Percentiles rank a stretch among this genome's conserved stretches.
These are phyloP conservation scores for Camelina laxa DNA, from an alignment of 345 rosid species.

Conservation along the genomic window DNA sequence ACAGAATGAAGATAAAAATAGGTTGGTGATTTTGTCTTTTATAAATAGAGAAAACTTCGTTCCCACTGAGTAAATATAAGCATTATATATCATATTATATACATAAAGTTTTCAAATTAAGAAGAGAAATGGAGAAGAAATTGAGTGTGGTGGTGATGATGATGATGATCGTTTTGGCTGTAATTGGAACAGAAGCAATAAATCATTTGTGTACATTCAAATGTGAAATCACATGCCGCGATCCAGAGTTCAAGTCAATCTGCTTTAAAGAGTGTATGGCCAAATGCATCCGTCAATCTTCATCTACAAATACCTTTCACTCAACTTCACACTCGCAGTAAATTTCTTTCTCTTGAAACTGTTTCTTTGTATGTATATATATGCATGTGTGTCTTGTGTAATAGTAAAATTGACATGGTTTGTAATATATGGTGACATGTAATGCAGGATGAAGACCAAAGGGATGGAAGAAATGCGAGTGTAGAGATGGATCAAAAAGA, in stretches of 20 bases:
- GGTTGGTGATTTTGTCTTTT: slow-evolving; percentile 1
- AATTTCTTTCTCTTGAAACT: not conserved
- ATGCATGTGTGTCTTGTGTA: not conserved
- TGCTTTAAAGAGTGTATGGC: not conserved
- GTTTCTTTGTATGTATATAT: not conserved
- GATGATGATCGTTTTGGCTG: not conserved
- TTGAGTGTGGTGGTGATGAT: not conserved
- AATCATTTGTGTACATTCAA: not conserved
- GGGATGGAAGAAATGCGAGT: not conserved
- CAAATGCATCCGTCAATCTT: not conserved
- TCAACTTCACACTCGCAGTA: not conserved
- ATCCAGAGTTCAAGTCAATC: not conserved
- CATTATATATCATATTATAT: not conserved
- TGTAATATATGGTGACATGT: not conserved
- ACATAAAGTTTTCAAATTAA: not conserved
- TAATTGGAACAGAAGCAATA: slow-evolving; percentile 1
- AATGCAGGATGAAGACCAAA: slow-evolving; percentile 1
- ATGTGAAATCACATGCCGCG: slow-evolving; percentile 8
- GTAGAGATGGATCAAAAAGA: too few species aligned
- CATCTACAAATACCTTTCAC: not conserved
- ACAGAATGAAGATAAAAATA: not conserved
- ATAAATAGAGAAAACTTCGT: slow-evolving; percentile 6
- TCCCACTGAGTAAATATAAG: not conserved
- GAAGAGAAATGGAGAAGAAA: slow-evolving; percentile 12
- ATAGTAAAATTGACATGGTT: not conserved